These are phyloP conservation scores for Phanerodontia chrysosporium DNA, from an alignment of 768 basidiomycete genomes.

Conservation along the genomic window DNA sequence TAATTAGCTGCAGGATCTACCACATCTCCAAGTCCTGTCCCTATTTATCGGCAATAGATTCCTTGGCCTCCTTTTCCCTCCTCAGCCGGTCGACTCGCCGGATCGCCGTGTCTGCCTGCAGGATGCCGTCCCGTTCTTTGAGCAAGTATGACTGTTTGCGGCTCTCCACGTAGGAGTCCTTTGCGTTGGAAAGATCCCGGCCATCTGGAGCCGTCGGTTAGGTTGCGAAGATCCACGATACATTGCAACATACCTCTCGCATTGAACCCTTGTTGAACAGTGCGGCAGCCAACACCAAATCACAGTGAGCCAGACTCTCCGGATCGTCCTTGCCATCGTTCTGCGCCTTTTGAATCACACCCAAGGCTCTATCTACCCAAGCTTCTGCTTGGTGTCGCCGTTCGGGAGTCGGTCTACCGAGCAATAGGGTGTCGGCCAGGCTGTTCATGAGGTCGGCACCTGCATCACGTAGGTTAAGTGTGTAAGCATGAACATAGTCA, in stretches of 20 bases:
- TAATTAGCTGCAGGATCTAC: conserved; percentile 12
- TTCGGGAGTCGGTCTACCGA: conserved; percentile 31
- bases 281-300: conserved; percentile 50
- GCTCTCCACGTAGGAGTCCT: conserved; percentile 5
- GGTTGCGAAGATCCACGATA: not conserved
- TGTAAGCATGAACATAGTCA: not conserved
- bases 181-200: conserved; percentile 3
- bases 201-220: conserved; percentile 7
- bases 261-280: conserved; percentile 61
- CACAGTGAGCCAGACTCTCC: conserved; percentile 38
- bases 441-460: conserved; percentile 48
- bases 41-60: conserved; percentile 6
- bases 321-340: conserved; percentile 20
- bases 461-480: conserved; percentile 10
- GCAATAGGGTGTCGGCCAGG: conserved; percentile 39
- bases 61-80: not conserved
- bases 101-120: conserved; percentile 10
- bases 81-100: conserved; percentile 9
- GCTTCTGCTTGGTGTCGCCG: conserved; percentile 46
- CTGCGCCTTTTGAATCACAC: conserved; percentile 27
- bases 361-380: conserved; percentile 54
- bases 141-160: conserved; percentile 9
- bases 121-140: conserved; percentile 8
- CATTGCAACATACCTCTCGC: conserved; percentile 31
- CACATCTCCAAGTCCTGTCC: not conserved